Evolutionary conservation across 2,329 filamentous ascomycete genomes (phyloP).

Genomic region (Parascedosporium putredinis): DNA sequence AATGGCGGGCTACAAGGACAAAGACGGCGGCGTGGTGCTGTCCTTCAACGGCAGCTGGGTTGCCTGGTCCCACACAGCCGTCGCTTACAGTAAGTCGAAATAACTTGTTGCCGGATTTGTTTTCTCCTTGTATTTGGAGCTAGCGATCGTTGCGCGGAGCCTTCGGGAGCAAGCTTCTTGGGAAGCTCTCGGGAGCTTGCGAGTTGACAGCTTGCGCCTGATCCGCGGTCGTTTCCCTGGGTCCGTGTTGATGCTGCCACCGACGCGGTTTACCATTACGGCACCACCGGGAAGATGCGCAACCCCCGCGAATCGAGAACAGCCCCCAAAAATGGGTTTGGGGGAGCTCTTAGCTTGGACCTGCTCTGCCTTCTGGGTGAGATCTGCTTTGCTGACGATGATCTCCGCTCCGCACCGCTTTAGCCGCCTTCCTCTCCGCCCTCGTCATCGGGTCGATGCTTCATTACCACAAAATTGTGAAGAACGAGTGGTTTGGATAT

Average conservation of each 20-base stretch:
- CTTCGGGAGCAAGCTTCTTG: neutral
- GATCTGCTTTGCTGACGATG: neutral
- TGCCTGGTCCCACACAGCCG: conserved; percentile 72
- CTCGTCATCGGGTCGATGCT: conserved; percentile 69
- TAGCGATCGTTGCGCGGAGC: neutral
- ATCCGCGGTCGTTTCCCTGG: no score
- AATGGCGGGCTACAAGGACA: conserved; percentile 51
- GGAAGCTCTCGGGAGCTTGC: neutral
- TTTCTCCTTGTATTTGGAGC: no score
- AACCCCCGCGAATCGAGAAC: neutral
- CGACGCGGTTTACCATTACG: no score
- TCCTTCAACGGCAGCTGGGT: conserved; percentile 81
- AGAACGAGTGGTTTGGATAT: conserved; percentile 94
- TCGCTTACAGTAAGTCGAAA: conserved; percentile 63
- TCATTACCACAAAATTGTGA: conserved; percentile 93
- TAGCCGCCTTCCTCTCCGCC: conserved; percentile 78
- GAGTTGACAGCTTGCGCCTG: no score
- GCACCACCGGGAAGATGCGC: no score
- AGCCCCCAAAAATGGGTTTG: no score
- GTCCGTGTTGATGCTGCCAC: no score
- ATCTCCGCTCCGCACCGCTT: conserved; percentile 10
- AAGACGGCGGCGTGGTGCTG: conserved; percentile 48
- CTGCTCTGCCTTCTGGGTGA: neutral
- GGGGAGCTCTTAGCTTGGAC: neutral
- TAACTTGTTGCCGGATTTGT: neutral